These are phyloP conservation scores for Fraxinus pennsylvanica DNA, from an alignment of 257 asterid genomes.

Conservation along the genomic window DNA sequence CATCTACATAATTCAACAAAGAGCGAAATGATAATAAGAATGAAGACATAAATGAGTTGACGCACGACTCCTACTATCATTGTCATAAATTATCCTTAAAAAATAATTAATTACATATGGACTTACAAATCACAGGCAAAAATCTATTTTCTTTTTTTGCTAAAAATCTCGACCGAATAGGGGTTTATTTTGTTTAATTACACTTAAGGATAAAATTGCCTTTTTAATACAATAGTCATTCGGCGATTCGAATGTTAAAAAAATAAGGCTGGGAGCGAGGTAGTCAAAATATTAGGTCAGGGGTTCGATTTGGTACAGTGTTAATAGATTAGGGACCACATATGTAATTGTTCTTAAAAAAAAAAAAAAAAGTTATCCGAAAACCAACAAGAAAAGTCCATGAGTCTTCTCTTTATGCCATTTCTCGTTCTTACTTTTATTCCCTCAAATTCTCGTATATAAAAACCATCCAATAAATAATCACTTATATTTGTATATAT, in stretches of 20 bases:
- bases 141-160: no score
- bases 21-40: no score
- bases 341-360: not conserved
- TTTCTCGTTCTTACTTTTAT: constrained; percentile 16
- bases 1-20: no score
- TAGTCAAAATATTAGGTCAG: not conserved
- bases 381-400: constrained; percentile 31
- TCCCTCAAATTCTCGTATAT: constrained; percentile 29
- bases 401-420: constrained; percentile 11
- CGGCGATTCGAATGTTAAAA: no score
- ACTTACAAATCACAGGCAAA: no score
- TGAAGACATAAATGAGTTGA: no score
- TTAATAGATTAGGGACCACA: not conserved
- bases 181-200: no score
- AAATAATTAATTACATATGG: no score
- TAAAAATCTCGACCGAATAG: no score
- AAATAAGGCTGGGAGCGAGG: not conserved
- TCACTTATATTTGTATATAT: not conserved
- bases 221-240: no score
- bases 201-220: not conserved
- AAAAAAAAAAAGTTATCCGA: constrained; percentile 23
- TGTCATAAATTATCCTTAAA: no score
- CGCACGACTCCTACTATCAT: no score
- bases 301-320: not conserved
- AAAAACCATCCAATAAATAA: constrained; percentile 9